A percentile compares a stretch with the other conserved stretches of the same genome.
These are phyloP conservation scores for Gleditsia sinensis DNA, from an alignment of 306 rosid species.

Conservation along the genomic window DNA sequence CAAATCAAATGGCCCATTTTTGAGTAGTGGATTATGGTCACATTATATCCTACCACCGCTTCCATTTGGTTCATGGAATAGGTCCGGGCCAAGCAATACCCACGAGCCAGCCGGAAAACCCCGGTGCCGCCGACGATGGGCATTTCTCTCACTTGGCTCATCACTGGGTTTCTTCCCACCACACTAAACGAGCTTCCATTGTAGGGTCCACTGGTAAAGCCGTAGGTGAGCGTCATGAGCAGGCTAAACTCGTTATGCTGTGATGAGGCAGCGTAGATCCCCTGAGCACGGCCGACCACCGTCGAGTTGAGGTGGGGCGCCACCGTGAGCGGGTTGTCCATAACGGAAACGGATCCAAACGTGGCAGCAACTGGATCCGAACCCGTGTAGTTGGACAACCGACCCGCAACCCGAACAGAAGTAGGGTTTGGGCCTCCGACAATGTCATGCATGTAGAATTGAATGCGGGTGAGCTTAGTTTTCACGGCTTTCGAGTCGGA, in stretches of 20 bases:
- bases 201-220: slow-evolving; percentile 19
- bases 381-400: slow-evolving; percentile 29
- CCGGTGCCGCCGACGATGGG: slow-evolving; percentile 30
- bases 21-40: too few relatives aligned
- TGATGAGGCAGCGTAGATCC: slow-evolving; percentile 28
- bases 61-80: background rate
- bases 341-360: slow-evolving; percentile 28
- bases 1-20: too few relatives aligned
- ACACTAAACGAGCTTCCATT: slow-evolving; percentile 29
- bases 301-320: slow-evolving; percentile 29
- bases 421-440: slow-evolving; percentile 25
- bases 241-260: slow-evolving; percentile 37
- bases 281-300: slow-evolving; percentile 36
- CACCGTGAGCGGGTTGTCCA: slow-evolving; percentile 31
- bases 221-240: slow-evolving; percentile 24
- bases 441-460: too few relatives aligned
- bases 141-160: slow-evolving; percentile 29
- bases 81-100: background rate
- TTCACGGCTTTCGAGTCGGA: too few relatives aligned
- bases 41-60: too few relatives aligned
- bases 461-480: too few relatives aligned
- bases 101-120: slow-evolving; percentile 21
- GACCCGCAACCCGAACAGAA: slow-evolving; percentile 22
- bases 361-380: slow-evolving; percentile 28
- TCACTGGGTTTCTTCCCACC: slow-evolving; percentile 28